These are phyloP conservation scores for Plectosphaerella cucumerina DNA, from an alignment of 2,329 filamentous ascomycete species.

Conservation along the genomic window DNA sequence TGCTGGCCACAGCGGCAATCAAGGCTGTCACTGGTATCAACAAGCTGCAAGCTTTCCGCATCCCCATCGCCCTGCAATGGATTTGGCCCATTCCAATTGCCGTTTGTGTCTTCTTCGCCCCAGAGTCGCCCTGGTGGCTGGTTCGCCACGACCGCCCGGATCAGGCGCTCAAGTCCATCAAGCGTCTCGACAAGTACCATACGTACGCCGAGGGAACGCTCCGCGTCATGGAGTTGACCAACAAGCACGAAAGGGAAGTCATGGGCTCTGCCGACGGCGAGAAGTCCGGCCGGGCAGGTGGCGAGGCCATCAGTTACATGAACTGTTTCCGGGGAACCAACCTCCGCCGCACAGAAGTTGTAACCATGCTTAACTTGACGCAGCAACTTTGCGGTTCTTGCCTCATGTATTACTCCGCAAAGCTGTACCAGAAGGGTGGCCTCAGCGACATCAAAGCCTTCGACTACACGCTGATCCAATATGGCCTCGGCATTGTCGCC, in stretches of 20 bases:
- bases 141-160: constrained; percentile 24
- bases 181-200: constrained; percentile 19
- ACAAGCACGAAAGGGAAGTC: constrained; percentile 27
- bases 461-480: constrained; percentile 38
- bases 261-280: constrained; percentile 16
- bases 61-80: constrained; percentile 36
- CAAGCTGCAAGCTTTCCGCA: constrained; percentile 28
- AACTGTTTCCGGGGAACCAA: constrained; percentile 28
- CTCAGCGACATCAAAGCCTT: constrained; percentile 34
- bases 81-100: constrained; percentile 28
- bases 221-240: constrained; percentile 31
- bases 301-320: constrained; percentile 14
- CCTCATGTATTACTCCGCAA: constrained; percentile 49
- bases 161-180: constrained; percentile 22
- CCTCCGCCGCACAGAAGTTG: constrained; percentile 30
- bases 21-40: constrained; percentile 20
- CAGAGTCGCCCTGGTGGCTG: constrained; percentile 35
- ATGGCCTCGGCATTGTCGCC: constrained; percentile 34
- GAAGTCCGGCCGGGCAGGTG: background rate
- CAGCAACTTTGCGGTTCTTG: constrained; percentile 49
- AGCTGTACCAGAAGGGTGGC: constrained; percentile 46
- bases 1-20: constrained; percentile 27
- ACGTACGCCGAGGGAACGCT: constrained; percentile 25
- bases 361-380: constrained; percentile 46
- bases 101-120: constrained; percentile 25